Evolutionary conservation across 306 rosid species (phyloP).

Genomic region (Cyamopsis tetragonoloba): DNA sequence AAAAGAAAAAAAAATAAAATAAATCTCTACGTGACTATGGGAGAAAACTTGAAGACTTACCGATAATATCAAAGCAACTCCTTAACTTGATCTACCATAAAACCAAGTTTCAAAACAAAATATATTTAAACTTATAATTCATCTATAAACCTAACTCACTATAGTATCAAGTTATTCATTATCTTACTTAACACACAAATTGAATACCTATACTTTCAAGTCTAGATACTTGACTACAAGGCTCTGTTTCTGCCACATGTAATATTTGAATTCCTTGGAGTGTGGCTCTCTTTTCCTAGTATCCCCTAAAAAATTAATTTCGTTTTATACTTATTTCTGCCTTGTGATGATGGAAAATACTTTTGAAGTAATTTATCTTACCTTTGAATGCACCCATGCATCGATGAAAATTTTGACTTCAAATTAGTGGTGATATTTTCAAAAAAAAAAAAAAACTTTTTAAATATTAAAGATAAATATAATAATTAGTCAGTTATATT

Average conservation of each 20-base stretch:
- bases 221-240: background rate
- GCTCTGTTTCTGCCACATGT: background rate
- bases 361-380: constrained; percentile 23
- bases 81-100: background rate
- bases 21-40: too few relatives aligned
- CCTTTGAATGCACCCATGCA: constrained; percentile 27
- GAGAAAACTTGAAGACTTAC: too few relatives aligned
- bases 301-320: background rate
- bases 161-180: background rate
- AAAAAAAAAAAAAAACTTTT: too few relatives aligned
- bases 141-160: background rate
- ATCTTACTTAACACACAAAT: background rate
- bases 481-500: too few relatives aligned
- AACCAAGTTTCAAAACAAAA: background rate
- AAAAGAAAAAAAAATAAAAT: too few relatives aligned
- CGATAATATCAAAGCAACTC: background rate
- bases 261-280: background rate
- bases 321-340: background rate
- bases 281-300: background rate
- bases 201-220: background rate
- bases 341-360: constrained; percentile 4
- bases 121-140: background rate
- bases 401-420: background rate
- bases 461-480: too few relatives aligned
- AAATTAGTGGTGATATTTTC: too few relatives aligned